These are phyloP conservation scores for Boletus rex-veris DNA, from an alignment of 768 basidiomycete species.

Conservation along the genomic window DNA sequence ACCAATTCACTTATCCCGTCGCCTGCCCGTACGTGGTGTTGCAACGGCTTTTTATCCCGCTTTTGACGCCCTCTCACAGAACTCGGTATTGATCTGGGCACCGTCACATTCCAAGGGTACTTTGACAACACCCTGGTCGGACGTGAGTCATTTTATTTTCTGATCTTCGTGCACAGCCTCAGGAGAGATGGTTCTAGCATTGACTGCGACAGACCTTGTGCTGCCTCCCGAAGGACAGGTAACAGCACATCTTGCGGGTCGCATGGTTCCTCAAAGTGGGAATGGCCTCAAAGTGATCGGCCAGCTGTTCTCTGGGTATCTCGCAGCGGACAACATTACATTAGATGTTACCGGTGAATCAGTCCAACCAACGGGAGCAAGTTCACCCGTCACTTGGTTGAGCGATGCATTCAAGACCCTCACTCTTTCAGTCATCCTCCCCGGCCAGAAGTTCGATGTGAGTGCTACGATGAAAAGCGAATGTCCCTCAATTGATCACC, in stretches of 20 bases:
- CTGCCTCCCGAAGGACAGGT: conserved; percentile 49
- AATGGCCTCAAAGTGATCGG: conserved; percentile 51
- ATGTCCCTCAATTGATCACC: not conserved
- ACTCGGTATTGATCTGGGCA: conserved; percentile 67
- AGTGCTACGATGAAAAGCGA: conserved; percentile 8
- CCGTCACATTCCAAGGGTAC: conserved; percentile 58
- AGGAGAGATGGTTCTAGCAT: conserved; percentile 37
- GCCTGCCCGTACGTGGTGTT: conserved; percentile 50
- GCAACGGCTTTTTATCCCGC: not conserved
- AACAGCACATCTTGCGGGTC: conserved; percentile 55
- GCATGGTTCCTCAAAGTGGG: conserved; percentile 61
- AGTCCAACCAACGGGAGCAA: conserved; percentile 55
- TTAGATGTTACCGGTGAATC: conserved; percentile 56
- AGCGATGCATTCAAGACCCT: conserved; percentile 69
- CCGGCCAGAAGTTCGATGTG: conserved; percentile 55
- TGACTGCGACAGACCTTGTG: conserved; percentile 47
- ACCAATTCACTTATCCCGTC: conserved; percentile 67
- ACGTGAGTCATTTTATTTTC: conserved; percentile 41
- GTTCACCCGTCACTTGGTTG: conserved; percentile 55
- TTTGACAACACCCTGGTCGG: conserved; percentile 57
- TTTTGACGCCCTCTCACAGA: conserved; percentile 38
- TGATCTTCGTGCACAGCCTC: not conserved
- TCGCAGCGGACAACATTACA: conserved; percentile 61
- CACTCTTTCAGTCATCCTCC: conserved; percentile 55
- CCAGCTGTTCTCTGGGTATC: conserved; percentile 60